phyloP scores from a whole-genome alignment of 1,284 basidiomycete genomes.

The Rhodotorula sp. region DNA sequence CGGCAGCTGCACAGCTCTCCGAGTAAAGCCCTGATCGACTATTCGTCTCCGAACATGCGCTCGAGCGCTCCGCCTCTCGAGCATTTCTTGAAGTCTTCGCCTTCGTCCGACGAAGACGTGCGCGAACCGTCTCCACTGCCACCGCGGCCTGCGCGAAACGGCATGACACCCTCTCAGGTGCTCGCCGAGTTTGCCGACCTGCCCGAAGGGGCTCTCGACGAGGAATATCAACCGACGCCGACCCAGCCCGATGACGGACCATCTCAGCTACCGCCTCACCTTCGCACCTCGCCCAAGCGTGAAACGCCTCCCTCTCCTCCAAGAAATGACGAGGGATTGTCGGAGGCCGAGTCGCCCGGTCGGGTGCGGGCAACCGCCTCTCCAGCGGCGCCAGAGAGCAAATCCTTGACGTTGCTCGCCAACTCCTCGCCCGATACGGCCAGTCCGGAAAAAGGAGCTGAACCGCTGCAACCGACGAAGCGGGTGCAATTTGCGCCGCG shows the following conservation, averaged over 20 bases:
- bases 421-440: too few species aligned
- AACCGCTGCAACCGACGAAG: too few species aligned
- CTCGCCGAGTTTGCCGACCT: constrained; percentile 26
- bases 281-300: neutral
- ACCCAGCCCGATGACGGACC: constrained; percentile 20
- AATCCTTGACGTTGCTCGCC: too few species aligned
- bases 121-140: neutral
- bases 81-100: constrained; percentile 3
- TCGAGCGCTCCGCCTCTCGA: constrained; percentile 13
- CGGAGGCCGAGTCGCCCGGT: too few species aligned
- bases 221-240: constrained; percentile 36
- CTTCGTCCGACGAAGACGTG: neutral
- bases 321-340: too few species aligned
- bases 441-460: too few species aligned
- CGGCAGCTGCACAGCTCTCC: constrained; percentile 3
- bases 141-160: neutral
- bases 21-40: constrained; percentile 1
- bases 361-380: too few species aligned
- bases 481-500: too few species aligned
- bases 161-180: constrained; percentile 10
- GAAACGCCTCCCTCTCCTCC: neutral
- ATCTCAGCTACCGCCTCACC: constrained; percentile 7
- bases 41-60: neutral
- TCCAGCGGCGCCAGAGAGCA: too few species aligned
- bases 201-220: constrained; percentile 19